phyloP scores from a whole-genome alignment of 306 rosid species.

The Acmispon strigosus region DNA sequence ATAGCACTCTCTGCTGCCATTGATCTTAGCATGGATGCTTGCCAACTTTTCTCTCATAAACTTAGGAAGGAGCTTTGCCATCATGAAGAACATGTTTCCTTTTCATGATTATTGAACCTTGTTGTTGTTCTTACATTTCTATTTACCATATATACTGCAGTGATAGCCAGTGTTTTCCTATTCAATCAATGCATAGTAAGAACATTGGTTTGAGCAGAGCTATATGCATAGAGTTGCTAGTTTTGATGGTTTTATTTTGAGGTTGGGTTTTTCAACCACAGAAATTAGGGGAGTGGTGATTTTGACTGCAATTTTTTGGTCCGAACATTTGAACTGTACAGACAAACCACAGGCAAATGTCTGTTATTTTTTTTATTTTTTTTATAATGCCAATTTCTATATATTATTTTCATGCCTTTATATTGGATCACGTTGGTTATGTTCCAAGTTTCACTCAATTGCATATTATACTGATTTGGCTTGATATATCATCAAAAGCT shows the following conservation, averaged over 20 bases:
- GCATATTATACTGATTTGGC: too few species aligned
- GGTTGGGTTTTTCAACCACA: not conserved
- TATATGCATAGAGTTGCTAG: slow-evolving; percentile 1
- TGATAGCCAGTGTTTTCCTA: slow-evolving; percentile 35
- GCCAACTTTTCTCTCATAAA: slow-evolving; percentile 70
- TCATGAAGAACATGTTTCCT: slow-evolving; percentile 47
- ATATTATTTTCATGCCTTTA: not conserved
- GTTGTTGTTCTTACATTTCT: not conserved
- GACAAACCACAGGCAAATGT: slow-evolving; percentile 21
- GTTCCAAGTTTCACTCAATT: too few species aligned
- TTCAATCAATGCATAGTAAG: not conserved
- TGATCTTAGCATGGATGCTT: slow-evolving; percentile 98
- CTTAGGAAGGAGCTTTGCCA: slow-evolving; percentile 86
- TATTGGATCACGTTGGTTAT: too few species aligned
- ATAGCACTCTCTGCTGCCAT: slow-evolving; percentile 85
- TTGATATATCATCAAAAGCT: too few species aligned
- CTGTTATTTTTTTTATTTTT: not conserved
- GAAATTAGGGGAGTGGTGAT: not conserved
- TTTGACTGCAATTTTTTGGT: not conserved
- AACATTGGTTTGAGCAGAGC: slow-evolving; percentile 44
- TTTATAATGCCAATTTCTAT: not conserved
- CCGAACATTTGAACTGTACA: slow-evolving; percentile 25
- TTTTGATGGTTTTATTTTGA: slow-evolving; percentile 15
- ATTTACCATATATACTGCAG: slow-evolving; percentile 22
- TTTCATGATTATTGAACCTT: not conserved